Percentiles rank a stretch among this genome's conserved stretches.
Conservation (phyloP, 345 rosid species). For the Microcos paniculata region DNA sequence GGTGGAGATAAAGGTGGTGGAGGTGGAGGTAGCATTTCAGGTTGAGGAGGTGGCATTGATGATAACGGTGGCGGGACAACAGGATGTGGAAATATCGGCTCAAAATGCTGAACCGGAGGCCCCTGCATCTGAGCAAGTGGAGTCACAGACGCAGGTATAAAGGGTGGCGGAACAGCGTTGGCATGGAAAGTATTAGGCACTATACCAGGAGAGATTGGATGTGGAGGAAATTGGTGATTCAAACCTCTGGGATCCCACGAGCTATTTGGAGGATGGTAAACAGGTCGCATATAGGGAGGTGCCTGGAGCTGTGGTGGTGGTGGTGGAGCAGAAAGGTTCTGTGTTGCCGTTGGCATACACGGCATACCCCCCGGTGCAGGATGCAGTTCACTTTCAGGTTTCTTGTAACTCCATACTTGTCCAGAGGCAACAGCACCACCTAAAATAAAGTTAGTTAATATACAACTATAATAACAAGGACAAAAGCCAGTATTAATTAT, state of each 20-base stretch:
- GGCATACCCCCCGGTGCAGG: slow-evolving; percentile 59
- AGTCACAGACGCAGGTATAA: slow-evolving; percentile 68
- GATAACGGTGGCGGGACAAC: slow-evolving; percentile 45
- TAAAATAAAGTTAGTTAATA: slow-evolving; percentile 26
- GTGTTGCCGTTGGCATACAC: slow-evolving; percentile 49
- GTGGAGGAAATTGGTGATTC: slow-evolving; percentile 51
- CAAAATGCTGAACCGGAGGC: slow-evolving; percentile 59
- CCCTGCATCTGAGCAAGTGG: slow-evolving; percentile 75
- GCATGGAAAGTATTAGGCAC: slow-evolving; percentile 50
- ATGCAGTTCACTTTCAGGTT: slow-evolving; percentile 36
- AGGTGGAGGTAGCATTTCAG: slow-evolving; percentile 31
- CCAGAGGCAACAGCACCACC: slow-evolving; percentile 37
- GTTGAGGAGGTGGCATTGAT: slow-evolving; percentile 47
- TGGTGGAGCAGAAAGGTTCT: slow-evolving; percentile 56
- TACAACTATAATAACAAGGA: slow-evolving; percentile 8
- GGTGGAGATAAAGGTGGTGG: slow-evolving; percentile 56
- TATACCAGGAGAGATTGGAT: slow-evolving; percentile 52
- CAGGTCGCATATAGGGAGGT: slow-evolving; percentile 68
- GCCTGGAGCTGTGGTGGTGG: slow-evolving; percentile 72
- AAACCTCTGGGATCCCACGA: slow-evolving; percentile 79
- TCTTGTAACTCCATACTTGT: slow-evolving; percentile 38
- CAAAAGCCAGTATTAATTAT: not conserved
- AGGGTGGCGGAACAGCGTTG: slow-evolving; percentile 59
- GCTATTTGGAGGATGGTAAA: slow-evolving; percentile 58
- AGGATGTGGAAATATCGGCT: slow-evolving; percentile 57